Evolutionary conservation across 306 rosid genomes (phyloP).

Genomic region (Dalbergia oliveri): DNA sequence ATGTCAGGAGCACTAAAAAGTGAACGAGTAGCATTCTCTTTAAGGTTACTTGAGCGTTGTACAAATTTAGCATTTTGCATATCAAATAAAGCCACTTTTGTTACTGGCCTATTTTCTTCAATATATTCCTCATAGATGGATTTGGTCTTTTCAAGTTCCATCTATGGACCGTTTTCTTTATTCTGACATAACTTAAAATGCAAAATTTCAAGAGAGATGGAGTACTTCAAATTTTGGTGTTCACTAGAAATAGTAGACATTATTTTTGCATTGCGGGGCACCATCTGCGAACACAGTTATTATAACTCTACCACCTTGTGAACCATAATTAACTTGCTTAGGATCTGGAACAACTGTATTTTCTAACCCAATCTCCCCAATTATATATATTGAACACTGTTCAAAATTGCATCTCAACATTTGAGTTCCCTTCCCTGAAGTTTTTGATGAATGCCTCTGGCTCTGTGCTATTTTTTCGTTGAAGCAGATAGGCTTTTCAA

Average conservation of each 20-base stretch:
- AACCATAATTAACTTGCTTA: conserved; percentile 92
- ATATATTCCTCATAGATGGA: conserved; percentile 81
- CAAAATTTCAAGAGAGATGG: conserved; percentile 76
- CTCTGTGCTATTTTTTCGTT: conserved; percentile 64
- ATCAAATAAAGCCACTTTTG: conserved; percentile 73
- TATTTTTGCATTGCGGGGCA: conserved; percentile 80
- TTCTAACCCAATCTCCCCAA: conserved; percentile 84
- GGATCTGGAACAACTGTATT: conserved; percentile 81
- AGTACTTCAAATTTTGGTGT: conserved; percentile 63
- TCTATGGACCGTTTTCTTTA: conserved; percentile 87
- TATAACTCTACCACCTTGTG: conserved; percentile 90
- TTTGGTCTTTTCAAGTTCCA: conserved; percentile 83
- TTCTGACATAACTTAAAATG: conserved; percentile 70
- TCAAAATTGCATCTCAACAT: conserved; percentile 75
- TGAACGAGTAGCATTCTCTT: conserved; percentile 76
- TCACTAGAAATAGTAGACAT: conserved; percentile 73
- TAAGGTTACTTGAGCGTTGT: conserved; percentile 77
- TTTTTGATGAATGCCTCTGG: conserved; percentile 61
- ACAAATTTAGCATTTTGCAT: conserved; percentile 86
- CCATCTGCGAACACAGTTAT: conserved; percentile 78
- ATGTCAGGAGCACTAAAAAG: conserved; percentile 95
- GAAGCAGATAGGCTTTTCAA: conserved; percentile 70
- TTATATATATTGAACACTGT: conserved; percentile 66
- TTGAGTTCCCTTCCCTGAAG: conserved; percentile 81
- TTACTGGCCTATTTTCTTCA: conserved; percentile 63